These are phyloP conservation scores for Xylariaceae sp. DNA, from an alignment of 2,329 filamentous ascomycete species.

Conservation along the genomic window DNA sequence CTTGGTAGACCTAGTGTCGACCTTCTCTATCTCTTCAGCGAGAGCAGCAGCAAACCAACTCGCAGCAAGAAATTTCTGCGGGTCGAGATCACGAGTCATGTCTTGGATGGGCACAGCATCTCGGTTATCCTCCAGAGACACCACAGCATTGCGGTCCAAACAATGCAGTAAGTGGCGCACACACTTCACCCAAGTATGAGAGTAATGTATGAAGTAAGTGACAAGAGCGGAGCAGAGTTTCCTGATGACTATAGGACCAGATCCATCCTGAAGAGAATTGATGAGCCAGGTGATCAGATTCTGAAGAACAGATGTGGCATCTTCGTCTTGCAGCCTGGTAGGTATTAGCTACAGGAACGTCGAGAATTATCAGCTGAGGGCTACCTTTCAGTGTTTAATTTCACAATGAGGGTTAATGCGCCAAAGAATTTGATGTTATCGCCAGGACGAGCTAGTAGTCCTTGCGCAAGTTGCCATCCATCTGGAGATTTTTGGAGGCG, in stretches of 20 bases:
- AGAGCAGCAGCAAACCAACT: constrained; percentile 63
- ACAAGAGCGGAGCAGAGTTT: constrained; percentile 76
- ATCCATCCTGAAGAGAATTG: constrained; percentile 45
- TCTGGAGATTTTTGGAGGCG: constrained; percentile 71
- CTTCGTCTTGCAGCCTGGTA: constrained; percentile 49
- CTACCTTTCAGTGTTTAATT: constrained; percentile 86
- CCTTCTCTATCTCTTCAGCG: constrained; percentile 64
- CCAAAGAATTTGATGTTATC: constrained; percentile 87
- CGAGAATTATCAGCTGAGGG: background rate
- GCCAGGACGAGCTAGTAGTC: constrained; percentile 63
- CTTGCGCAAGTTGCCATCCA: constrained; percentile 83
- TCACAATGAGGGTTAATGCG: constrained; percentile 87
- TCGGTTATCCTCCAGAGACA: constrained; percentile 45
- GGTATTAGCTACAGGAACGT: constrained; percentile 21
- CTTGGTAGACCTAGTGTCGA: constrained; percentile 57
- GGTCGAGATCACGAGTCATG: constrained; percentile 41
- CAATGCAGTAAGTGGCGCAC: constrained; percentile 60
- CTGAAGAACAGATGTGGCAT: constrained; percentile 55
- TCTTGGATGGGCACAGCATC: constrained; percentile 38
- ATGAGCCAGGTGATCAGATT: constrained; percentile 62
- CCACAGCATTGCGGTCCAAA: constrained; percentile 42
- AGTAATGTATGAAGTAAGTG: constrained; percentile 70
- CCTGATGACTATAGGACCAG: constrained; percentile 58
- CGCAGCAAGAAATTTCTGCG: constrained; percentile 49
- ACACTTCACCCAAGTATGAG: constrained; percentile 62